Conservation (phyloP, 1,284 basidiomycete genomes). For the Leccinum fuscescens region DNA sequence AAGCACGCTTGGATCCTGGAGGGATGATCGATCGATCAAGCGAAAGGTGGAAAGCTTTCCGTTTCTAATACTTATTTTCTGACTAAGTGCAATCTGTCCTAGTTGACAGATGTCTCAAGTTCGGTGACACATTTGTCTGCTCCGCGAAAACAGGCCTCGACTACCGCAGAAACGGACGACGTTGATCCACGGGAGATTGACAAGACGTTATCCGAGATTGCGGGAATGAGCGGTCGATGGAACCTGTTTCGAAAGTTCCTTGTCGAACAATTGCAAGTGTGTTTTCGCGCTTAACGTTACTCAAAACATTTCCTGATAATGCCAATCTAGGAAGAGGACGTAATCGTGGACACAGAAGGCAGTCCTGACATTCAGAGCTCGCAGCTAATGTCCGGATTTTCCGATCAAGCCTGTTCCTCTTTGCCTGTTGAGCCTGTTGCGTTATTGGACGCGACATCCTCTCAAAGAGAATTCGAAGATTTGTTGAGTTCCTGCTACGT, state of each 20-base stretch:
- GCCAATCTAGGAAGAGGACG: constrained; percentile 23
- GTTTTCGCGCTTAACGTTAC: constrained; percentile 1
- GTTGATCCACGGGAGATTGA: constrained; percentile 91
- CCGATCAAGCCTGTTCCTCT: background rate
- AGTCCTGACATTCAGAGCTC: background rate
- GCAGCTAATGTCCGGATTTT: background rate
- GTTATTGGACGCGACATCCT: constrained; percentile 48
- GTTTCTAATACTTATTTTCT: background rate
- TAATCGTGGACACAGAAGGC: constrained; percentile 1
- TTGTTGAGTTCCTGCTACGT: constrained; percentile 77
- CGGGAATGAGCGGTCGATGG: constrained; percentile 91
- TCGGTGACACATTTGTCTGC: constrained; percentile 36
- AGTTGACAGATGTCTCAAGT: constrained; percentile 51
- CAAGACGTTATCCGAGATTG: constrained; percentile 80
- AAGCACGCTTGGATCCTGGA: constrained; percentile 82
- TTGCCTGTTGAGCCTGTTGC: constrained; percentile 15
- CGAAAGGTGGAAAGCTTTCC: constrained; percentile 54
- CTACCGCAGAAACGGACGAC: constrained; percentile 54
- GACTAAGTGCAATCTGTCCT: constrained; percentile 9
- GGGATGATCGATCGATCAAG: constrained; percentile 78
- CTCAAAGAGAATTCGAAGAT: constrained; percentile 63
- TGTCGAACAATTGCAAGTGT: constrained; percentile 64
- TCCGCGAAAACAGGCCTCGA: constrained; percentile 40
- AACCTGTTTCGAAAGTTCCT: constrained; percentile 88
- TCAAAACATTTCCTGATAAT: constrained; percentile 2